Base-by-base conservation (phyloP, 1,139 yeast genomes). In the Candida labiduridarum region DNA sequence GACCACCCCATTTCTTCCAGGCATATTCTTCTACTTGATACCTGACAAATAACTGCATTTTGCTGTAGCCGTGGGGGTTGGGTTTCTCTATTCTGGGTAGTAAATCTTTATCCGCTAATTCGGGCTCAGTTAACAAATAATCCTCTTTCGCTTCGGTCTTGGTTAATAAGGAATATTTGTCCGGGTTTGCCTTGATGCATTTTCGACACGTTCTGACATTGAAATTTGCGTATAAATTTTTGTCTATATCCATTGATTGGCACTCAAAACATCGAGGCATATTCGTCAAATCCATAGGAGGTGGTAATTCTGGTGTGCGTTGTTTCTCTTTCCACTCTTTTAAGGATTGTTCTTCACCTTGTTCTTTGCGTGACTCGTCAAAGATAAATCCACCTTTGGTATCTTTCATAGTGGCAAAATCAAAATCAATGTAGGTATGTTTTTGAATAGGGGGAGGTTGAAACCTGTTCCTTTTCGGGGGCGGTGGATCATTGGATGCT, bases 101-200 rank as follows among this genome's bases (percentile, higher is more conserved):
- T 29, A 91, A 68, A 1, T 70, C 74, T 3, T 68, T 69, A 65
- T 95, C 99, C 48, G 83, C 79, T 39, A 95, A 74, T 65, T 95
- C 99, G 0, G 97, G 95, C 51, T 94, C 98, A 0, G 99, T 94
- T 36, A 94, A 67, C 43, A 94, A 78, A 63, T 95, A 95, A 68
- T 95, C 99, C 58, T 89, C 95, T 47, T 85, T 82, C 66, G 97
- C 90, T 68, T 95, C 99, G 0, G 99, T 95, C 68, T 95, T 95
- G 10, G 99, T 95, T 47, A 95, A 71, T 31, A 95, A 68, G 0
- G 98, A 83, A 63, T 92, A 95, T 63, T 94, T 94, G 46, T 95
- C 97, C 0, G 97, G 97, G 27, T 72, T 71, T 49, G 78, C 78
- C 56, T 82, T 83, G 33, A 84, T 83, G 67, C 99, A 94, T 46